A percentile compares a stretch with the other conserved stretches of the same genome.
Evolutionary conservation across 306 rosid species (phyloP).

Genomic region (Vachellia collinsii): DNA sequence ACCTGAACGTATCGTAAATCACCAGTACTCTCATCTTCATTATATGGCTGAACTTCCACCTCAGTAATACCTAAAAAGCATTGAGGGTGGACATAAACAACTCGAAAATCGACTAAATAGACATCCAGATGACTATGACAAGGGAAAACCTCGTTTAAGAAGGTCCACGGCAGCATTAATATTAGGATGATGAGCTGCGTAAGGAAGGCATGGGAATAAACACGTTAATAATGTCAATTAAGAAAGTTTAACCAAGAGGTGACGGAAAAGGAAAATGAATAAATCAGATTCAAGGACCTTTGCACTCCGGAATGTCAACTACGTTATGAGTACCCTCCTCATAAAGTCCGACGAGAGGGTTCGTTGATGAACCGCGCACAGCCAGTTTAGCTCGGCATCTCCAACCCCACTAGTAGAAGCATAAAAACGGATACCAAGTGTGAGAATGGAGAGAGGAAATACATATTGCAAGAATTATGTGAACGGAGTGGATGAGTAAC

Average conservation of each 20-base stretch:
- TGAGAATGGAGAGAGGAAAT: neutral
- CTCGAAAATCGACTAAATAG: neutral
- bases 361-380: slow-evolving; percentile 71
- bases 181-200: slow-evolving; percentile 94
- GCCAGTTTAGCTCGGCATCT: slow-evolving; percentile 96
- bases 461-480: neutral
- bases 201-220: slow-evolving; percentile 24
- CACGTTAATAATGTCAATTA: slow-evolving; percentile 8
- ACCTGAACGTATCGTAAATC: slow-evolving; percentile 89
- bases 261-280: neutral
- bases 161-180: slow-evolving; percentile 86
- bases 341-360: slow-evolving; percentile 82
- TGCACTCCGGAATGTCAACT: slow-evolving; percentile 83
- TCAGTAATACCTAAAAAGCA: slow-evolving; percentile 65
- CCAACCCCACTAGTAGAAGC: slow-evolving; percentile 75
- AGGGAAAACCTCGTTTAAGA: slow-evolving; percentile 61
- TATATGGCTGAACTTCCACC: slow-evolving; percentile 58
- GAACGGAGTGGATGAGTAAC: neutral
- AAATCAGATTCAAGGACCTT: slow-evolving; percentile 51
- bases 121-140: slow-evolving; percentile 8
- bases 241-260: neutral
- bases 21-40: slow-evolving; percentile 88
- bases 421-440: neutral
- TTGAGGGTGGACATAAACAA: slow-evolving; percentile 18
- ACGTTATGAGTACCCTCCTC: slow-evolving; percentile 93